Conservation (phyloP, 306 rosid genomes). For the Alnus glutinosa region DNA sequence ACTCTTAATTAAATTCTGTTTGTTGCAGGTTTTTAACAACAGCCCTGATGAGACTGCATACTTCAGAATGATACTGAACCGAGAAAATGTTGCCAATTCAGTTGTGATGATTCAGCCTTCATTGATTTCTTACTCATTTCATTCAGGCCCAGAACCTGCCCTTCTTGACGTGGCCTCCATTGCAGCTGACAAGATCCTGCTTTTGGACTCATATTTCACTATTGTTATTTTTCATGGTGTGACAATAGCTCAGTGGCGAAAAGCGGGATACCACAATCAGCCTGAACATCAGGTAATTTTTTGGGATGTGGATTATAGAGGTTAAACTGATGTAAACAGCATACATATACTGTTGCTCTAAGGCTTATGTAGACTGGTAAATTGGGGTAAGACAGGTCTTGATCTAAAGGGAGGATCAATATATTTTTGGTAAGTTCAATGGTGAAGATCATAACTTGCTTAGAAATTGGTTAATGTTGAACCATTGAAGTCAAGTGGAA, state of each 20-base stretch:
- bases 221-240: conserved; percentile 94
- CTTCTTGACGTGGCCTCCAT: conserved; percentile 96
- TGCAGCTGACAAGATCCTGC: conserved; percentile 86
- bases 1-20: conserved; percentile 14
- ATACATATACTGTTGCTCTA: background rate
- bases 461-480: background rate
- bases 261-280: conserved; percentile 83
- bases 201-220: conserved; percentile 87
- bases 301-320: background rate
- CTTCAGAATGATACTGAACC: conserved; percentile 93
- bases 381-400: background rate
- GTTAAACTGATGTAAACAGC: background rate
- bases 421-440: background rate
- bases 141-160: conserved; percentile 87
- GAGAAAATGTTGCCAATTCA: conserved; percentile 91
- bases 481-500: background rate
- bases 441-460: background rate
- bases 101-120: conserved; percentile 99
- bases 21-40: conserved; percentile 88
- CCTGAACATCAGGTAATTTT: conserved; percentile 87
- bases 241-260: conserved; percentile 98
- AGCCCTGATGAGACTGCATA: conserved; percentile 99
- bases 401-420: background rate
- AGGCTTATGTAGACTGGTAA: background rate
- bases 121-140: conserved; percentile 86